Percentiles rank a stretch among this genome's conserved stretches.
Evolutionary conservation across 1,139 yeast species (phyloP).

Genomic region (Kurtzmaniella quercitrusa): DNA sequence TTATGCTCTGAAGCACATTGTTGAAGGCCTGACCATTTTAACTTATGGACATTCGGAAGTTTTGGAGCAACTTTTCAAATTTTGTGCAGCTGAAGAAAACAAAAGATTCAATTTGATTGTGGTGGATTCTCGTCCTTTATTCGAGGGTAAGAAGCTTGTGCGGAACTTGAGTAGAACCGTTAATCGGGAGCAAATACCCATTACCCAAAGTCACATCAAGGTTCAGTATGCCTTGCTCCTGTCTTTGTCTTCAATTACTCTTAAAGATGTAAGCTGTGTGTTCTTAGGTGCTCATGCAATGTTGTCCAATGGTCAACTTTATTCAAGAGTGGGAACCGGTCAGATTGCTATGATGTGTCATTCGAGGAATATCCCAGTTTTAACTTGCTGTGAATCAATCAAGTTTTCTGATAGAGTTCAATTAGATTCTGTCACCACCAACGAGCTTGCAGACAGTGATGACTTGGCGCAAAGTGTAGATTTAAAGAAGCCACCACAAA

Average conservation of each 20-base stretch:
- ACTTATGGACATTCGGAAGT: slow-evolving; percentile 90
- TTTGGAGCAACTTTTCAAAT: slow-evolving; percentile 67
- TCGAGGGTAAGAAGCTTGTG: slow-evolving; percentile 84
- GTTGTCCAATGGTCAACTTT: slow-evolving; percentile 89
- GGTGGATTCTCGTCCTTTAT: slow-evolving; percentile 93
- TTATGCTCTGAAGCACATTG: slow-evolving; percentile 73
- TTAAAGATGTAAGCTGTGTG: slow-evolving; percentile 79
- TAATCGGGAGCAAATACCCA: slow-evolving; percentile 17
- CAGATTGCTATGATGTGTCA: slow-evolving; percentile 89
- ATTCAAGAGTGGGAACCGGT: slow-evolving; percentile 94
- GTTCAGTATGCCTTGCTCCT: slow-evolving; percentile 68
- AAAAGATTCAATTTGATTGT: slow-evolving; percentile 77
- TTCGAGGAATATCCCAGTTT: slow-evolving; percentile 84
- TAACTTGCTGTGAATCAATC: slow-evolving; percentile 92
- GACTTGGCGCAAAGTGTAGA: slow-evolving; percentile 54
- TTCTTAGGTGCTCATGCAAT: slow-evolving; percentile 97
- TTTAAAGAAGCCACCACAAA: slow-evolving; percentile 52
- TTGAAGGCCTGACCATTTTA: slow-evolving; percentile 72
- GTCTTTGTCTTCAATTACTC: slow-evolving; percentile 73
- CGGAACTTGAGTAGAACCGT: slow-evolving; percentile 47
- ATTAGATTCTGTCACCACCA: slow-evolving; percentile 88
- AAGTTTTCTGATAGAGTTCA: slow-evolving; percentile 95
- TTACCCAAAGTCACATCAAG: slow-evolving; percentile 34
- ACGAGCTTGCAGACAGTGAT: slow-evolving; percentile 86
- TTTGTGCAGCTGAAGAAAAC: slow-evolving; percentile 57